Percentiles rank a stretch among this genome's conserved stretches.
Conservation (phyloP, 179 eudicot genomes). For the Gypsophila paniculata region DNA sequence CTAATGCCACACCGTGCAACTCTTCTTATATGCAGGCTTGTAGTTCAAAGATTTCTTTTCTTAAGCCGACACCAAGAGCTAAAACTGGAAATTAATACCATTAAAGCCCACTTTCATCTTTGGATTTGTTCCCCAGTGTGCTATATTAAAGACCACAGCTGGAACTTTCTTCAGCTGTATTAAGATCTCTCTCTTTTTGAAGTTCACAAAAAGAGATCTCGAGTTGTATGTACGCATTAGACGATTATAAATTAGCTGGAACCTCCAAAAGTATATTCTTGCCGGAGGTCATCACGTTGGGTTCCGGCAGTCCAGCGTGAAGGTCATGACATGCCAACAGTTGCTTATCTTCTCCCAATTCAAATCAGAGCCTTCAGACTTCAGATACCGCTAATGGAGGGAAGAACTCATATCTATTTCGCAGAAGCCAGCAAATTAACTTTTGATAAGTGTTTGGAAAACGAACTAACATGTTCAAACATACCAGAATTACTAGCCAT, state of each 20-base stretch:
- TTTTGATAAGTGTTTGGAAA: background rate
- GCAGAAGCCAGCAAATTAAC: background rate
- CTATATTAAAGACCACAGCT: background rate
- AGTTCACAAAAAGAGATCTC: background rate
- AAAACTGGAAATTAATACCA: no score
- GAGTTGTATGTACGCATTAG: background rate
- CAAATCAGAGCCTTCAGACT: background rate
- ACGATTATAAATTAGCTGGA: background rate
- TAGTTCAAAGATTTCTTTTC: no score
- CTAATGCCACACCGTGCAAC: no score
- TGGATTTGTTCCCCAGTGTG: no score
- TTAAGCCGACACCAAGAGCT: no score
- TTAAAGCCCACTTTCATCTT: no score
- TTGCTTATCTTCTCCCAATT: background rate
- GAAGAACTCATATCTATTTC: background rate
- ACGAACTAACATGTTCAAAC: background rate
- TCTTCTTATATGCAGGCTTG: no score
- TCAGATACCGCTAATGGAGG: background rate
- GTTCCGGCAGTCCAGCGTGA: background rate
- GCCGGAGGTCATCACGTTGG: background rate
- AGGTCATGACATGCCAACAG: background rate
- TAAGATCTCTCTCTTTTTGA: background rate
- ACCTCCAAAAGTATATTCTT: background rate
- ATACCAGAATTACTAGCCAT: constrained; percentile 5
- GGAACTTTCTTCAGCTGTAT: background rate